Base-by-base conservation (phyloP, 306 rosid species). In the Trichosanthes truncata region DNA sequence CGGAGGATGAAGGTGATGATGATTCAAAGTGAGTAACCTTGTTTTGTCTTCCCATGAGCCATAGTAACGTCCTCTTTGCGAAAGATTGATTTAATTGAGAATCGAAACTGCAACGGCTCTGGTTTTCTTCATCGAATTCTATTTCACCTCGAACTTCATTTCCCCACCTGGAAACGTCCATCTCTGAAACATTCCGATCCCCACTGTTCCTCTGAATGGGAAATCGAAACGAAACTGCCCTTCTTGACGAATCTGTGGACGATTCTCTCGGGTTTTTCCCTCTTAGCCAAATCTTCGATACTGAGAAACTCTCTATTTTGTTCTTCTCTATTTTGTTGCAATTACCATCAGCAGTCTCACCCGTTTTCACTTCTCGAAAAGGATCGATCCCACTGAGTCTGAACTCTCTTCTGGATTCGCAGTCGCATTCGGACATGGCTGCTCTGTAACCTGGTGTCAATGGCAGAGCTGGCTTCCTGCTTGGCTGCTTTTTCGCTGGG, bases 381-480 rank as follows among this genome's bases (percentile, higher is more conserved):
- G 76, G 57, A 33, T 90, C 97, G 26, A 85, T 74, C 23, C 86
- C 82, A 74, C 80, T 48, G 83, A 93, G 87, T 81, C 84, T 90
- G 86, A 91, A 93, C 49, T 93, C 97, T 69, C 97, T 88, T 49
- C 86, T 80, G 0, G 99, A 93, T 74, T 91, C 99, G 61, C 87
- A 90, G 71, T 88, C 98, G 36, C 90, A 93, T 78, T 93, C 99
- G 0, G 99, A 96, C 87, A 95, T 90, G 23, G 99, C 97, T 49
- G 71, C 80, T 79, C 88, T 88, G 48, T 73, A 87, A 12, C 97
- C 98, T 9, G 93, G 92, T 1, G 84, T 84, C 74, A 87, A 84
- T 23, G 92, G 94, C 78, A 92, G 80, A 82, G 73, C 52, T 60
- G 77, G 66, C 81, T 88, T 91, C 84, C 86, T 89, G 78, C 85